Evolutionary conservation across 768 basidiomycete genomes (phyloP), one percentile per base, ranked within the genome.

Genomic region (Harrya chromipes): DNA sequence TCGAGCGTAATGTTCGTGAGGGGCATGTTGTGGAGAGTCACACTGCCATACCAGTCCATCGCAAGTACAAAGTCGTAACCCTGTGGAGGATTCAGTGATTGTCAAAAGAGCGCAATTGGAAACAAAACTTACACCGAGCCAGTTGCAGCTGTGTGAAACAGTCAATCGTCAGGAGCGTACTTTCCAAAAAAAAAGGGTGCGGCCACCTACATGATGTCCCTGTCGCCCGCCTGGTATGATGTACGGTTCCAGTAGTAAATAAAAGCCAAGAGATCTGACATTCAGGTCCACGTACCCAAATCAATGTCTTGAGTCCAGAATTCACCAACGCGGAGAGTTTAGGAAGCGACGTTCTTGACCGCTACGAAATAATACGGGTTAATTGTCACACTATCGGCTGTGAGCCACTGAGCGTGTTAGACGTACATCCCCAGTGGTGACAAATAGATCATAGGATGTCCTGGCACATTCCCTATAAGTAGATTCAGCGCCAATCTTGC

Each of bases 1-100:
- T 72, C 44, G 24, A 85, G 74, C 0, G 83, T 83, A 69, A 85
- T 83, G 52, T 83, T 82, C 4, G 54, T 73, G 14, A 74, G 70
- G 12, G 72, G 70, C 3, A 73, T 75, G 29, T 54, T 60, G 48
- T 70, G 70, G 19, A 76, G 57, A 0, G 66, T 67, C 31, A 66
- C 50, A 38, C 70, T 75, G 4, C 76, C 74, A 41, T 72, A 74
- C 75, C 75, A 77, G 39, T 71, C 65, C 74, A 77, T 77, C 2
- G 73, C 69, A 17, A 74, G 70, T 7, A 69, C 70, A 0, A 67
- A 62, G 70, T 67, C 44, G 55, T 65, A 45, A 55, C 59, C 51
- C 75, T 74, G 43, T 12, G 6, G 40, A 31, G 1, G 5, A 43
- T 40, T 54, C 6, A 49, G 19, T 27, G 24, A 20, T 24, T 8